A percentile compares a stretch with the other conserved stretches of the same genome.
Conservation (phyloP, 495 filamentous ascomycete genomes). For the Mytilinidion resinicola region DNA sequence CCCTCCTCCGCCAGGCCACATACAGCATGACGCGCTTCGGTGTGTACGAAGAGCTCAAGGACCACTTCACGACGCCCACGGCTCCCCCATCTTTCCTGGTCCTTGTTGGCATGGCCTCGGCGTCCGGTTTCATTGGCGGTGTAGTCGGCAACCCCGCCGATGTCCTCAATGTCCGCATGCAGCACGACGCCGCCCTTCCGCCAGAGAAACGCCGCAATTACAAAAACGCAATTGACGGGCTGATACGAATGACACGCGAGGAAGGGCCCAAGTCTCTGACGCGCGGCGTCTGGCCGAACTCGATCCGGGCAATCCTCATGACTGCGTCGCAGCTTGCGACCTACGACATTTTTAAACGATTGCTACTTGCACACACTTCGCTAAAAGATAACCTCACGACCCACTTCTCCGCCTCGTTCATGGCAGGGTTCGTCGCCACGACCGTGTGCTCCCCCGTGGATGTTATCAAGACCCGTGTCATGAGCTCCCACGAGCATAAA, state of each 20-base stretch:
- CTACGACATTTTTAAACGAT: conserved; percentile 84
- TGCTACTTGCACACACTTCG: conserved; percentile 59
- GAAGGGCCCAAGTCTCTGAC: conserved; percentile 71
- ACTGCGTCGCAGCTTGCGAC: conserved; percentile 83
- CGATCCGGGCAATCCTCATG: conserved; percentile 84
- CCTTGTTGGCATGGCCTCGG: conserved; percentile 71
- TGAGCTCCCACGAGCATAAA: conserved; percentile 61
- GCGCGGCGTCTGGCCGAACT: conserved; percentile 89
- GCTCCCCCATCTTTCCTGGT: conserved; percentile 56
- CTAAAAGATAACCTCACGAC: conserved; percentile 73
- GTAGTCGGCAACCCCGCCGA: conserved; percentile 90
- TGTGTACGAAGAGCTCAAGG: conserved; percentile 88
- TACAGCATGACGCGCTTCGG: conserved; percentile 93
- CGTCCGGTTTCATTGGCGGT: conserved; percentile 84
- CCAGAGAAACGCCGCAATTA: conserved; percentile 73
- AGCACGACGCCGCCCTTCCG: conserved; percentile 83
- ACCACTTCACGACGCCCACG: conserved; percentile 48
- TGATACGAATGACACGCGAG: conserved; percentile 73
- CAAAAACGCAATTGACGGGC: conserved; percentile 77
- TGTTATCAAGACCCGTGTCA: conserved; percentile 94
- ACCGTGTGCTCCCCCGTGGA: conserved; percentile 94
- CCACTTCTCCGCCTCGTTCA: conserved; percentile 78
- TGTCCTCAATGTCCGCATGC: conserved; percentile 97
- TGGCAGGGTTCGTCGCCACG: conserved; percentile 89
- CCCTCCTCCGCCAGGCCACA: conserved; percentile 79